Base-by-base conservation (phyloP, 2,329 filamentous ascomycete species). In the Leptographium lundbergii region DNA sequence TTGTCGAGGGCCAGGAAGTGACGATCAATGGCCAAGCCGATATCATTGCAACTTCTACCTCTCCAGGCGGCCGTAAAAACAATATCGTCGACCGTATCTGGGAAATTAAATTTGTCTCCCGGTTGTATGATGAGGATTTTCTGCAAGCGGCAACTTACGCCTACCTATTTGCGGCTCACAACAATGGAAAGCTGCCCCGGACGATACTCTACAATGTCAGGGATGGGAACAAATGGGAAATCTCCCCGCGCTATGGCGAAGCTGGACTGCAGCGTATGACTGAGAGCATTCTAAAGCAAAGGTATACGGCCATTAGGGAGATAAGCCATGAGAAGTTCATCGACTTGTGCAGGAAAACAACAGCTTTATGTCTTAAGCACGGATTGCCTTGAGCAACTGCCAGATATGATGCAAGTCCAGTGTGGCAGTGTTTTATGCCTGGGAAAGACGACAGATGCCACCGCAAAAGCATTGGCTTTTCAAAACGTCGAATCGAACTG, bases 191-290 rank as follows among this genome's bases (percentile, higher is more conserved):
- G 19, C 13, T 57, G 5, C 56, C 56, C 17, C 56, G 56, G 13
- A 53, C 36, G 17, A 53, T 57, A 11, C 56, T 57, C 24, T 57
- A 57, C 56, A 57, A 57, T 39, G 56, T 42, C 7, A 19, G 32
- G 24, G 48, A 57, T 39, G 56, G 56, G 10, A 34, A 42, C 6
- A 52, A 53, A 27, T 53, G 48, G 56, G 56, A 57, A 19, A 57
- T 57, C 5, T 39, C 47, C 14, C 24, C 47, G 9, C 22, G 17
- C 6, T 1, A 57, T 27, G 56, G 56, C 9, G 6, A 39, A 22
- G 48, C 17, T 6, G 56, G 47, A 6, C 22, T 57, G 7, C 32
- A 7, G 34, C 56, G 47, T 19, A 27, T 57, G 48, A 24, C 53
- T 9, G 50, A 57, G 45, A 34, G 48, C 14, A 19, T 57, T 24